Evolutionary conservation across 192 early-diverging fungal species (phyloP).

Genomic region (Rhizophagus prolifer): DNA sequence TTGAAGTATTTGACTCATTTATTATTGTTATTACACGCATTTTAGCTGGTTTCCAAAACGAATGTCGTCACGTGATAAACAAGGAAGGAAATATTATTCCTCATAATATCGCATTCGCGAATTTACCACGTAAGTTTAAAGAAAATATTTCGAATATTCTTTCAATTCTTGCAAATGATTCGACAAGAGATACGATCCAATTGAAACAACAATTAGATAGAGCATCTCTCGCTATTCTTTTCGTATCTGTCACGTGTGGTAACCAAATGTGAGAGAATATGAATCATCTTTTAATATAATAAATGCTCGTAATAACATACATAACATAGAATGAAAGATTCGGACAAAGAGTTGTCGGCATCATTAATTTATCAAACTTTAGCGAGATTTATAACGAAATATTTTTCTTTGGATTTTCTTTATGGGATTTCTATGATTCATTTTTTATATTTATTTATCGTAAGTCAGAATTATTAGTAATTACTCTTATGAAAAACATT

Average conservation of each 20-base stretch:
- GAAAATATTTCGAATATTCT: background rate
- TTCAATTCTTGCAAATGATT: background rate
- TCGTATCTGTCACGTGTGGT: background rate
- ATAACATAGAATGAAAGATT: conserved; percentile 12
- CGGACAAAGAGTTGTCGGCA: background rate
- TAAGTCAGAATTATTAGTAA: conserved; percentile 1
- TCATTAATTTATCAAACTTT: background rate
- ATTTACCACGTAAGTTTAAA: conserved; percentile 12
- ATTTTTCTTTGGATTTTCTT: conserved; percentile 14
- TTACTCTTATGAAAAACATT: background rate
- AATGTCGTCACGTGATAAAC: background rate
- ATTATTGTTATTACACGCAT: background rate
- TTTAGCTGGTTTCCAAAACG: background rate
- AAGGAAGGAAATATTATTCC: background rate
- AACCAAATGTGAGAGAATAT: background rate
- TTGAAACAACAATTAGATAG: conserved; percentile 13
- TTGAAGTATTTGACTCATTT: conserved; percentile 1
- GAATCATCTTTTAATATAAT: too few relatives aligned
- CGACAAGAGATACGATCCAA: background rate
- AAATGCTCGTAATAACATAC: too few relatives aligned
- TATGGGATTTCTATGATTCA: conserved; percentile 22
- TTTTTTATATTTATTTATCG: conserved; percentile 26
- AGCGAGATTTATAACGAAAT: conserved; percentile 10
- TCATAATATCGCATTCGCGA: background rate
- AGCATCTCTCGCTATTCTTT: conserved; percentile 14